Evolutionary conservation across 148 eudicot species (phyloP).

Genomic region (Silene latifolia): DNA sequence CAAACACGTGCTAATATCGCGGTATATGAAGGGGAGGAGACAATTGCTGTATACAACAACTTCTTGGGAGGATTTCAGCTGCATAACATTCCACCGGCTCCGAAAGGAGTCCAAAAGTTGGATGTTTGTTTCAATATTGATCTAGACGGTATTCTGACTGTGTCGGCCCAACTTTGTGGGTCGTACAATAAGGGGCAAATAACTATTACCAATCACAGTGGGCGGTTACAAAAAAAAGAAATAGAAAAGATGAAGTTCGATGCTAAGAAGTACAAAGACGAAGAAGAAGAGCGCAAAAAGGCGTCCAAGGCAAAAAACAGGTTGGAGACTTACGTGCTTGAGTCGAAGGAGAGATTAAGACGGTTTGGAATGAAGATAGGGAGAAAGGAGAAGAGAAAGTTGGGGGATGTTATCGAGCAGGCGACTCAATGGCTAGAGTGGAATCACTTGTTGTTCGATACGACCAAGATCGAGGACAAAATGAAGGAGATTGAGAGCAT

Average conservation of each 20-base stretch:
- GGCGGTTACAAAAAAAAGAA: constrained; percentile 11
- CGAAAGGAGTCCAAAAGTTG: not conserved
- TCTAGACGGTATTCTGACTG: not conserved
- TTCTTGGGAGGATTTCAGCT: constrained; percentile 8
- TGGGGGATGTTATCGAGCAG: not conserved
- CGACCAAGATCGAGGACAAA: too few relatives aligned
- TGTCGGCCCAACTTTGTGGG: constrained; percentile 11
- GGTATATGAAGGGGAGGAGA: constrained; percentile 13
- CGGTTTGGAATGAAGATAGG: not conserved
- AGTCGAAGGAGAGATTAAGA: not conserved
- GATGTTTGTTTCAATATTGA: constrained; percentile 21
- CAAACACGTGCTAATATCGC: not conserved
- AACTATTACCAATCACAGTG: not conserved
- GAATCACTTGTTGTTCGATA: not conserved
- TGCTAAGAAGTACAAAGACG: constrained; percentile 18
- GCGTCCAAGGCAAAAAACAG: not conserved
- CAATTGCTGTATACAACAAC: constrained; percentile 11
- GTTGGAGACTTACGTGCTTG: not conserved
- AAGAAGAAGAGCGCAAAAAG: constrained; percentile 25
- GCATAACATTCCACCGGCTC: constrained; percentile 18
- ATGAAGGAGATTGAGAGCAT: too few relatives aligned
- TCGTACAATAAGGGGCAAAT: constrained; percentile 10
- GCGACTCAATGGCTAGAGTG: not conserved
- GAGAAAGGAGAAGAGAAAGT: not conserved
- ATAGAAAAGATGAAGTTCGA: not conserved